These are phyloP conservation scores for Lumnitzera racemosa DNA, from an alignment of 345 rosid species.

Conservation along the genomic window DNA sequence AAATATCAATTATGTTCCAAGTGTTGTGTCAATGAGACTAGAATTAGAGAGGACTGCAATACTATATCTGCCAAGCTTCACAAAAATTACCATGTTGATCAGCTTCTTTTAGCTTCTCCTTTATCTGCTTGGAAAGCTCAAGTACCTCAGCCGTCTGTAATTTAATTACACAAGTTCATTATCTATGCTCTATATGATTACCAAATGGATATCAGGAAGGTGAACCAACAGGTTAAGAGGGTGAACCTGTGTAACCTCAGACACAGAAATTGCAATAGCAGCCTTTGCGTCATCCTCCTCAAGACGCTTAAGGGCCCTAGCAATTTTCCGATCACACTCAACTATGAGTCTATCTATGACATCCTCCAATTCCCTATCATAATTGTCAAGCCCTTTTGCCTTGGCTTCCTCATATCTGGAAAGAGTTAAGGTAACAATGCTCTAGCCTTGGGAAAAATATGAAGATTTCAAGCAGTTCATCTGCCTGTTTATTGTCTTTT, in stretches of 20 bases:
- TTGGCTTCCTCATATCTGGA: conserved; percentile 83
- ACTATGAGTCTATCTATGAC: conserved; percentile 91
- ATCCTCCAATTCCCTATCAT: conserved; percentile 93
- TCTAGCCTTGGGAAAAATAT: not conserved
- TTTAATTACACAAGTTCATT: conserved; percentile 1
- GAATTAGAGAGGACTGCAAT: not conserved
- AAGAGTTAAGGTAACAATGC: conserved; percentile 22
- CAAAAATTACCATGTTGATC: conserved; percentile 64
- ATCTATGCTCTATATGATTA: not conserved
- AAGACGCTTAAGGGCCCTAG: conserved; percentile 94
- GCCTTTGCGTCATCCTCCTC: conserved; percentile 99
- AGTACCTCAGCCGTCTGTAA: conserved; percentile 70
- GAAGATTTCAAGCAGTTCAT: not conserved
- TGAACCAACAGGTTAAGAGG: not conserved
- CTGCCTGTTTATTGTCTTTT: too few relatives aligned
- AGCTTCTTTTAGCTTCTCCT: conserved; percentile 90
- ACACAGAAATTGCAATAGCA: conserved; percentile 95
- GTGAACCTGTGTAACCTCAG: conserved; percentile 91
- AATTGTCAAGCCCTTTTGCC: conserved; percentile 71
- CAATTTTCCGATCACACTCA: conserved; percentile 95
- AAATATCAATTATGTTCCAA: not conserved
- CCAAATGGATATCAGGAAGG: not conserved
- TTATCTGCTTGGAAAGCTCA: conserved; percentile 85
- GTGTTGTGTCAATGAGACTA: not conserved
- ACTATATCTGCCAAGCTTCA: not conserved